Conservation (phyloP, 2,329 filamentous ascomycete species). For the Aspergillus tubingensis region DNA sequence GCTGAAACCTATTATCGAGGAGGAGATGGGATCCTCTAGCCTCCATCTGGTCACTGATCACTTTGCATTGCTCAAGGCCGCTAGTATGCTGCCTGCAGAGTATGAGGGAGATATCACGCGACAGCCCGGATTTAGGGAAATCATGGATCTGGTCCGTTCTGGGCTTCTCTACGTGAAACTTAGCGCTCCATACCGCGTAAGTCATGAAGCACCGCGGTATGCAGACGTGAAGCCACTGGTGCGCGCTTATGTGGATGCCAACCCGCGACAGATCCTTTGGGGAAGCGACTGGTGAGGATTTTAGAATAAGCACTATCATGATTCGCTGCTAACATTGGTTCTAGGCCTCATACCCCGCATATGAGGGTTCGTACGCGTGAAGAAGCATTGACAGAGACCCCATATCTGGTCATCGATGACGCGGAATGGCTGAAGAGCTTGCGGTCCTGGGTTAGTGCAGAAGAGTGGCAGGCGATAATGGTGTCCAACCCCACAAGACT, state of each 20-base stretch:
- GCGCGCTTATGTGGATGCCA: constrained; percentile 34
- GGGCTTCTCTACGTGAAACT: constrained; percentile 42
- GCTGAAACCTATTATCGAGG: constrained; percentile 24
- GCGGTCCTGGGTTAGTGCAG: constrained; percentile 26
- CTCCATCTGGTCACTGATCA: constrained; percentile 41
- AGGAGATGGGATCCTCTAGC: constrained; percentile 20
- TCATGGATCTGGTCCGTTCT: constrained; percentile 32
- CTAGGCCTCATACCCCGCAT: constrained; percentile 40
- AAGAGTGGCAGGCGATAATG: constrained; percentile 29
- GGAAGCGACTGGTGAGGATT: constrained; percentile 41
- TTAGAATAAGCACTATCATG: no score
- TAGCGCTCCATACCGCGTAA: constrained; percentile 42
- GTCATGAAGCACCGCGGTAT: constrained; percentile 32
- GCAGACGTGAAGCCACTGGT: constrained; percentile 36
- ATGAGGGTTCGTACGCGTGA: constrained; percentile 40
- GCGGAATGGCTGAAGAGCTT: constrained; percentile 30
- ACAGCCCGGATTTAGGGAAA: constrained; percentile 34
- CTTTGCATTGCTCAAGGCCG: constrained; percentile 39
- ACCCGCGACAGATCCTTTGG: constrained; percentile 38
- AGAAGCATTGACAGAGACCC: constrained; percentile 37
- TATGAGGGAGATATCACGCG: constrained; percentile 24
- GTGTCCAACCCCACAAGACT: constrained; percentile 23
- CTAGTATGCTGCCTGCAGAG: constrained; percentile 33
- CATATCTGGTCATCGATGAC: constrained; percentile 30
- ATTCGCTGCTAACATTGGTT: background rate